Percentiles rank a stretch among this genome's conserved stretches.
Evolutionary conservation across 2,329 filamentous ascomycete genomes (phyloP).

Genomic region (Epichloe hybrida): DNA sequence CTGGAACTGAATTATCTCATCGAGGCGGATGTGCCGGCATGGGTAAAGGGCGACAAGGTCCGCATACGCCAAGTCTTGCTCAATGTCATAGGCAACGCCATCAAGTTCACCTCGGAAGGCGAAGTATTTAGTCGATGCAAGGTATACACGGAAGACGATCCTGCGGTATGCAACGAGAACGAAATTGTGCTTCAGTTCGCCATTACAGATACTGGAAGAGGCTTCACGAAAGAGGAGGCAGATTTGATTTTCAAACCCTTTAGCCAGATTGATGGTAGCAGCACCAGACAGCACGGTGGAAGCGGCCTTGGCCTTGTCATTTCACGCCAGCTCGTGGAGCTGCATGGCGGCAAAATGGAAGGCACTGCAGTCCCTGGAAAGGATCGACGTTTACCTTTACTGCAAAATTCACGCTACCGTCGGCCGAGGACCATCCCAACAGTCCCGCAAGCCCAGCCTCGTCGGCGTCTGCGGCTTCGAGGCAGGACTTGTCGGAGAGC

Average conservation of each 20-base stretch:
- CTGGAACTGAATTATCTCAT: slow-evolving; percentile 93
- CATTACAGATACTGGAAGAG: slow-evolving; percentile 81
- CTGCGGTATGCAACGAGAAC: slow-evolving; percentile 25
- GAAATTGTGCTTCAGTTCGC: slow-evolving; percentile 79
- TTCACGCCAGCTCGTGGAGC: slow-evolving; percentile 87
- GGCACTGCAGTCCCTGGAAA: slow-evolving; percentile 69
- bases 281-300: slow-evolving; percentile 85
- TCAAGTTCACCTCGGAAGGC: slow-evolving; percentile 86
- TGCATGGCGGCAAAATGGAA: slow-evolving; percentile 84
- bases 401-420: slow-evolving; percentile 58
- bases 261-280: slow-evolving; percentile 90
- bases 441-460: slow-evolving; percentile 29
- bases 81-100: slow-evolving; percentile 92
- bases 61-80: slow-evolving; percentile 86
- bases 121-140: slow-evolving; percentile 86
- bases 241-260: slow-evolving; percentile 94
- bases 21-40: slow-evolving; percentile 76
- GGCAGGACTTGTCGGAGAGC: slow-evolving; percentile 16
- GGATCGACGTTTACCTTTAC: slow-evolving; percentile 67
- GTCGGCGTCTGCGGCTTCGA: slow-evolving; percentile 17
- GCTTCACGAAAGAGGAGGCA: slow-evolving; percentile 79
- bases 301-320: slow-evolving; percentile 89
- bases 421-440: slow-evolving; percentile 48
- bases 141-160: slow-evolving; percentile 29
- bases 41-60: slow-evolving; percentile 90